phyloP scores from a whole-genome alignment of 108 stramenopile species.

The Thalassiosira profunda region DNA sequence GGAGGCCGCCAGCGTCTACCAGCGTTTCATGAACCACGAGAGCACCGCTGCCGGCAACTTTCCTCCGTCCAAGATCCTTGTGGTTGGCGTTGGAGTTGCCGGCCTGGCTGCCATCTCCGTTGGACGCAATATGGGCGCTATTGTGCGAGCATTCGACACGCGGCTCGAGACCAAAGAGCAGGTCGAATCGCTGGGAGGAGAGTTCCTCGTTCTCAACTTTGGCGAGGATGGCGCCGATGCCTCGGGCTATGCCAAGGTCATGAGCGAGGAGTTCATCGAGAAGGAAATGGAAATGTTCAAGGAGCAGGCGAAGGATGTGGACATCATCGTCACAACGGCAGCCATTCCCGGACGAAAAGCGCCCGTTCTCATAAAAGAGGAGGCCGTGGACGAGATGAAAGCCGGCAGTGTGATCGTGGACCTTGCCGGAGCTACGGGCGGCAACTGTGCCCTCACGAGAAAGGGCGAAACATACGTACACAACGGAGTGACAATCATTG shows the following conservation, averaged over 20 bases:
- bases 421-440: slow-evolving; percentile 87
- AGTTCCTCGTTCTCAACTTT: slow-evolving; percentile 76
- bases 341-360: slow-evolving; percentile 90
- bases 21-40: slow-evolving; percentile 87
- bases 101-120: slow-evolving; percentile 90
- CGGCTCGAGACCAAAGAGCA: slow-evolving; percentile 90
- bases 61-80: slow-evolving; percentile 84
- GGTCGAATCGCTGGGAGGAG: slow-evolving; percentile 88
- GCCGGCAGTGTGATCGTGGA: slow-evolving; percentile 89
- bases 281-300: slow-evolving; percentile 77
- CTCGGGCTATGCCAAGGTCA: slow-evolving; percentile 92
- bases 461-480: slow-evolving; percentile 64
- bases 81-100: slow-evolving; percentile 92
- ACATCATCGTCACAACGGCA: slow-evolving; percentile 92
- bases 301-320: slow-evolving; percentile 71
- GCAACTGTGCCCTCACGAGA: slow-evolving; percentile 87
- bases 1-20: slow-evolving; percentile 82
- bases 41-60: slow-evolving; percentile 92
- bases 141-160: slow-evolving; percentile 91
- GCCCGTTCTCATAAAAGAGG: slow-evolving; percentile 85
- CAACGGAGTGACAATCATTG: slow-evolving; percentile 81
- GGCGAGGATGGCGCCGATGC: slow-evolving; percentile 61
- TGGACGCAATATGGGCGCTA: slow-evolving; percentile 90
- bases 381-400: slow-evolving; percentile 81
- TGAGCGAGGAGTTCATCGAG: slow-evolving; percentile 81